phyloP scores from a whole-genome alignment of 176 grass and related monocot genomes.

The Bromus sterilis region DNA sequence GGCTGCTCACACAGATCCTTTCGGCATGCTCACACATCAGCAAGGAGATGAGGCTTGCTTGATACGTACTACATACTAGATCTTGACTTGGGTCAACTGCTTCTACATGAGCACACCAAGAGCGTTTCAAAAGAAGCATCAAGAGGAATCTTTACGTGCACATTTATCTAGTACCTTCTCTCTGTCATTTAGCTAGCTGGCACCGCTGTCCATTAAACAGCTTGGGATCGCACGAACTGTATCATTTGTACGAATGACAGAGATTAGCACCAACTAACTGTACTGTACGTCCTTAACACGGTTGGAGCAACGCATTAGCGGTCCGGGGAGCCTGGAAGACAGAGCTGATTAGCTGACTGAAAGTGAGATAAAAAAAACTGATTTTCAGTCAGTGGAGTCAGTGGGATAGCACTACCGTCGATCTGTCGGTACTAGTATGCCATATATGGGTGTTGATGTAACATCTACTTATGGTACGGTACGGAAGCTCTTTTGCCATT shows the following conservation, averaged over 20 bases:
- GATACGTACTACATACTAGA: no score
- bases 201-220: neutral
- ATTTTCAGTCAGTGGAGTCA: neutral
- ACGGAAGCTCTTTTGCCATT: neutral
- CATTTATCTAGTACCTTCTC: neutral
- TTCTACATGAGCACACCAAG: no score
- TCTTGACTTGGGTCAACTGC: neutral
- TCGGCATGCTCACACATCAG: no score
- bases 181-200: neutral
- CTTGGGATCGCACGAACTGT: neutral
- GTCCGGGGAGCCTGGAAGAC: neutral
- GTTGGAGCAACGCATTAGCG: neutral
- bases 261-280: slow-evolving; percentile 7
- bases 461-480: neutral
- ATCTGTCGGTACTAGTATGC: neutral
- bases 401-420: neutral
- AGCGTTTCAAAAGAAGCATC: no score
- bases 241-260: neutral
- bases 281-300: neutral
- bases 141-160: neutral
- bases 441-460: neutral
- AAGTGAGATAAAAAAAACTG: neutral
- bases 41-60: no score
- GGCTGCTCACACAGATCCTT: no score
- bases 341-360: neutral